Conservation (phyloP, 225 moss, liverwort and hornwort genomes). For the Antitrichia curtipendula region DNA sequence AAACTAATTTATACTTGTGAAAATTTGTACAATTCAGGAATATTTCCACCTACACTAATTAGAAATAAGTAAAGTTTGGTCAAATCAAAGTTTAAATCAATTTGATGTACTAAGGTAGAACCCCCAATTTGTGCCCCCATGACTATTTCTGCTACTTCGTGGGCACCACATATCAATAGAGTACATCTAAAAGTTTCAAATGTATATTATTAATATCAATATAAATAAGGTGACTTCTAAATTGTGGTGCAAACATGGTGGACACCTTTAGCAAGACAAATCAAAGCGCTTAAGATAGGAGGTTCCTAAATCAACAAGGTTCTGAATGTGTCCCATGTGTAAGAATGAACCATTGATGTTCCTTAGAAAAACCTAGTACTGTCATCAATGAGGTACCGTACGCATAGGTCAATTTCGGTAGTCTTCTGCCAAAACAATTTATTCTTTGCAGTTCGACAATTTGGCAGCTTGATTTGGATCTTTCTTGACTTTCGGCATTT, state of each 20-base stretch:
- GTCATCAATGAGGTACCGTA: not conserved
- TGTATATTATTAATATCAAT: accelerated
- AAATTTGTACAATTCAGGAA: not conserved
- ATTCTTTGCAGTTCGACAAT: too few species aligned
- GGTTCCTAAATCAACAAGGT: too few species aligned
- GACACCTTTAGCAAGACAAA: not conserved
- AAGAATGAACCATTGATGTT: not conserved
- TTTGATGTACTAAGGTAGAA: not conserved
- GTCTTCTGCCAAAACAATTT: too few species aligned
- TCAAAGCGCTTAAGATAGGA: too few species aligned
- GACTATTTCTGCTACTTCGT: not conserved
- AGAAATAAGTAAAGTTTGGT: not conserved
- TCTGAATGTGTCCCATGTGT: too few species aligned
- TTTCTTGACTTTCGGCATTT: too few species aligned
- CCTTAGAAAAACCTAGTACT: not conserved
- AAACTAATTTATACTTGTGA: not conserved
- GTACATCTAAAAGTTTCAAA: not conserved
- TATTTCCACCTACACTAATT: accelerated
- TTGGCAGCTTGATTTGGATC: too few species aligned
- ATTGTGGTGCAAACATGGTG: not conserved
- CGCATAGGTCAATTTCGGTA: too few species aligned
- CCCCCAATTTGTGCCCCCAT: not conserved
- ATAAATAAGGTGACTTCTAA: accelerated
- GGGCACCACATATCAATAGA: not conserved
- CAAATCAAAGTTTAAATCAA: too few species aligned